Evolutionary conservation across 208 protist species (phyloP), one percentile per base, ranked within the genome.

Genomic region (Plasmodiophora brassicae): DNA sequence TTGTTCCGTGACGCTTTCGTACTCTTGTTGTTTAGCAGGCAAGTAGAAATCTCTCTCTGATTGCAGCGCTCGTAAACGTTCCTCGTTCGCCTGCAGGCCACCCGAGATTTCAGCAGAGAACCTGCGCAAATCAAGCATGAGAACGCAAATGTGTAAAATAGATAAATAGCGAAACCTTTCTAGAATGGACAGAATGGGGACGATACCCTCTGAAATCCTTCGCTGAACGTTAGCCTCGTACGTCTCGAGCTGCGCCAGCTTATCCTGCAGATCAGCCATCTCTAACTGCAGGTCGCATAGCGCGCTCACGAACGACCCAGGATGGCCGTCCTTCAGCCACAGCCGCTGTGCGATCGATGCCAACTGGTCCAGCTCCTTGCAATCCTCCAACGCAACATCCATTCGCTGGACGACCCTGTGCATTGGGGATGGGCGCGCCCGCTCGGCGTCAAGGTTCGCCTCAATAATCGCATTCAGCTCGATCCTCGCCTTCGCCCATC

Each of bases 31-130:
- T 78, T 78, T 78, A 8, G 65, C 65, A 5, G n/a, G 5, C 5
- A 78, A 36, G n/a, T 78, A 32, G 65, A 78, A 78, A 78, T 78
- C 65, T 32, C 41, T 78, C n/a, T 78, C 65, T 14, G n/a, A n/a
- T 14, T 32, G 5, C 65, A 78, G 41, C 41, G 65, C 5, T 32
- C n/a, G 5, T 78, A 78, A 78, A 38, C 10, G 10, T 78, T 78
- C 65, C 5, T 5, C 41, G 5, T 78, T 5, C 10, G 32, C n/a
- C 5, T 32, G 65, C 5, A 36, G 5, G 41, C 14, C n/a, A 14
- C n/a, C 41, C n/a, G 32, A 8, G n/a, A 78, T 38, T 38, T 32
- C 65, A 44, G 5, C 65, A 44, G 65, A 78, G n/a, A 78, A 78
- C 65, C 65, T 78, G 65, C 5, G 5, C 32, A 28, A 57, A 57